Evolutionary conservation across 495 filamentous ascomycete genomes (phyloP).

Genomic region (Penicillium samsonianum): DNA sequence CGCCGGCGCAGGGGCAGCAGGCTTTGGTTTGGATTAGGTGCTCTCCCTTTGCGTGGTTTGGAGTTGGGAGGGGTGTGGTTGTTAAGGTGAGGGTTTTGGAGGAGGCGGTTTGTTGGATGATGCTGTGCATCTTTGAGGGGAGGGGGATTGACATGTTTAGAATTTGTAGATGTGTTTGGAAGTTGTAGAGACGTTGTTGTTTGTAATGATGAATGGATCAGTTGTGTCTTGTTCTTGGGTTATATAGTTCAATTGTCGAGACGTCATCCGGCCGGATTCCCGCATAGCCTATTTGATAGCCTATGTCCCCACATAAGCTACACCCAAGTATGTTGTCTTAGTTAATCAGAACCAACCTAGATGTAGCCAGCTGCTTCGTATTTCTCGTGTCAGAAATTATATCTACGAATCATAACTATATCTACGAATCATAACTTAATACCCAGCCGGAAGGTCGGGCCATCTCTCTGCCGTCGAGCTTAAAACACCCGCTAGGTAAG

Average conservation of each 20-base stretch:
- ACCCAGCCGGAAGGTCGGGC: no score
- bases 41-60: conserved; percentile 29
- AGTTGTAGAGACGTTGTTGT: background rate
- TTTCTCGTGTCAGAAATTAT: background rate
- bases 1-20: conserved; percentile 52
- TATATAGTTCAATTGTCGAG: background rate
- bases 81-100: conserved; percentile 15
- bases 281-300: conserved; percentile 12
- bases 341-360: no score
- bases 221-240: no score
- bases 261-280: background rate
- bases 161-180: no score
- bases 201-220: background rate
- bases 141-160: background rate
- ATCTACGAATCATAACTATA: background rate
- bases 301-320: background rate
- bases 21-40: conserved; percentile 56
- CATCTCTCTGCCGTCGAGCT: no score
- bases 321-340: no score
- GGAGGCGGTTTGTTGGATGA: conserved; percentile 6
- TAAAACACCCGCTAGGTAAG: no score
- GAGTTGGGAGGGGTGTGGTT: conserved; percentile 23
- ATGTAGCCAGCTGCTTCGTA: background rate
- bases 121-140: background rate
- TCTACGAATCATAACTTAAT: background rate